Evolutionary conservation across 2,329 filamentous ascomycete genomes (phyloP).

Genomic region (Huntiella bhutanensis): DNA sequence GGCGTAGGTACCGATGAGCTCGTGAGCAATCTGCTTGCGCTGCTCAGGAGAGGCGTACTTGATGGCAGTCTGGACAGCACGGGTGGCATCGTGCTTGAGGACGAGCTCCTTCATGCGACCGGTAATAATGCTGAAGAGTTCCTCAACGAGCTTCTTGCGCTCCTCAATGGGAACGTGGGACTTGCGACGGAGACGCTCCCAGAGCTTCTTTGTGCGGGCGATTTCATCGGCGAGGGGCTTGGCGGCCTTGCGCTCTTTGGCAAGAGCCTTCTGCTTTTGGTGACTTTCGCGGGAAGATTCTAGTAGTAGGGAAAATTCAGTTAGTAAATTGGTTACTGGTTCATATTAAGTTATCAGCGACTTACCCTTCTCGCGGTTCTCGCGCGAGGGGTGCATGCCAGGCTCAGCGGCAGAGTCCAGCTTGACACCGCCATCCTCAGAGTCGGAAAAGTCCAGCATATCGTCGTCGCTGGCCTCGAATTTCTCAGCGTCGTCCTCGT

Average conservation of each 20-base stretch:
- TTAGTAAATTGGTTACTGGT: neutral
- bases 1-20: slow-evolving; percentile 69
- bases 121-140: slow-evolving; percentile 81
- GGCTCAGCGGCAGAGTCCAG: slow-evolving; percentile 20
- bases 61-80: slow-evolving; percentile 87
- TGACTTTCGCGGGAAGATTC: slow-evolving; percentile 70
- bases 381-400: slow-evolving; percentile 6
- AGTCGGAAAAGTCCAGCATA: slow-evolving; percentile 28
- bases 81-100: slow-evolving; percentile 95
- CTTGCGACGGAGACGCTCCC: slow-evolving; percentile 84
- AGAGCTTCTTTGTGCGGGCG: slow-evolving; percentile 81
- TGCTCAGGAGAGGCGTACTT: slow-evolving; percentile 84
- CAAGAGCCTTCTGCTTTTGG: slow-evolving; percentile 76
- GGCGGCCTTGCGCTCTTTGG: slow-evolving; percentile 71
- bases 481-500: slow-evolving; percentile 22
- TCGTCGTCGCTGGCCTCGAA: slow-evolving; percentile 24
- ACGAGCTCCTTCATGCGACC: slow-evolving; percentile 88
- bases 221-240: slow-evolving; percentile 88
- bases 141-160: slow-evolving; percentile 66
- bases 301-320: slow-evolving; percentile 20
- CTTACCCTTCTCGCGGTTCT: slow-evolving; percentile 10
- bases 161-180: slow-evolving; percentile 84
- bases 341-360: neutral
- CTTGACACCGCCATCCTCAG: slow-evolving; percentile 33
- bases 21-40: slow-evolving; percentile 66